Conservation (phyloP, 345 rosid genomes). For the Melaleuca quinquenervia region DNA sequence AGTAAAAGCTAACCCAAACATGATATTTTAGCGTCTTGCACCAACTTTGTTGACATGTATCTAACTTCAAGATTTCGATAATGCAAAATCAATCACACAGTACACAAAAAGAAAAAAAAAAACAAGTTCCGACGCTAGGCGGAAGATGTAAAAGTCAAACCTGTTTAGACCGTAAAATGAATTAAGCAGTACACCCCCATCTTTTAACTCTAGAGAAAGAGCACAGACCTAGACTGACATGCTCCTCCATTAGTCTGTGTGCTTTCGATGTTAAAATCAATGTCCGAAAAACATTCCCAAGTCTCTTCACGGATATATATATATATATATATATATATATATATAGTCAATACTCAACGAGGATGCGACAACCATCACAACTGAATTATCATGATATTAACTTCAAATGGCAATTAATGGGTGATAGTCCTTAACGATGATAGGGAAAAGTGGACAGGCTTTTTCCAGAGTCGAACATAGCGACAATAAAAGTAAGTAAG, state of each 20-base stretch:
- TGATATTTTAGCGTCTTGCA: background rate
- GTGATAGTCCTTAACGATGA: conserved; percentile 1
- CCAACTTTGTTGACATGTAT: background rate
- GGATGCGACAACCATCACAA: background rate
- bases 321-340: no score
- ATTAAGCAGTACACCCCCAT: background rate
- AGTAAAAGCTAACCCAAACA: background rate
- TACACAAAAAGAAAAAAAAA: background rate
- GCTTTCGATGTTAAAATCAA: background rate
- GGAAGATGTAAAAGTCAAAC: background rate
- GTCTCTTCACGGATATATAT: background rate
- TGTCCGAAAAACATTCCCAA: background rate
- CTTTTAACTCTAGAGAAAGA: background rate
- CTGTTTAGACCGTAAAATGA: background rate
- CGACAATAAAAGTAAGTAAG: background rate
- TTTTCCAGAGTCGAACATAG: conserved; percentile 14
- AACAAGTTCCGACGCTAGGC: background rate
- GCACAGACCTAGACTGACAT: background rate
- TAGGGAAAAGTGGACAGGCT: conserved; percentile 11
- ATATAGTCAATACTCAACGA: background rate
- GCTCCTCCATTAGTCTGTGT: background rate
- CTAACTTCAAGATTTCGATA: background rate
- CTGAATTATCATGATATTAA: background rate
- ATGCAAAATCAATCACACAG: background rate
- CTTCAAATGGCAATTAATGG: background rate